A percentile compares a stretch with the other conserved stretches of the same genome.
phyloP scores from a whole-genome alignment of 441 rosid genomes.

The Lepidium campestre region DNA sequence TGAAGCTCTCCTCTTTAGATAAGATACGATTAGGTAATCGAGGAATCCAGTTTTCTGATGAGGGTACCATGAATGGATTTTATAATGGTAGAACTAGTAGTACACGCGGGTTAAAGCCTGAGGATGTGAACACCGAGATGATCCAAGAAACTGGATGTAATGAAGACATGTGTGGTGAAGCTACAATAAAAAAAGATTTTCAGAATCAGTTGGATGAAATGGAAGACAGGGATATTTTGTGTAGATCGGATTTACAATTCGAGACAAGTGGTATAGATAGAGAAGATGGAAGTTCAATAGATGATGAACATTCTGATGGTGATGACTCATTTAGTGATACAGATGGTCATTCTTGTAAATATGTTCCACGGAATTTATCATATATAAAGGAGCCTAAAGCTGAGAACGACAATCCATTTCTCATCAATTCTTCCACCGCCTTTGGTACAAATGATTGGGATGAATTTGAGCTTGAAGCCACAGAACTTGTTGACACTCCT shows the following conservation, averaged over 20 bases:
- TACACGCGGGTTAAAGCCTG: neutral
- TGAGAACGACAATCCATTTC: conserved; percentile 52
- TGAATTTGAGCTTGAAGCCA: conserved; percentile 72
- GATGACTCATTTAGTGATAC: conserved; percentile 62
- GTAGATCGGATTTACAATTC: conserved; percentile 23
- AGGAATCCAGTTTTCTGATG: conserved; percentile 20
- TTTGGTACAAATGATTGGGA: conserved; percentile 89
- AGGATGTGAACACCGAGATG: neutral
- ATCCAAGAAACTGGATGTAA: conserved; percentile 13
- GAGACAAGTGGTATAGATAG: conserved; percentile 21
- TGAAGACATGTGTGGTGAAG: conserved; percentile 17
- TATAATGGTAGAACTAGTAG: neutral
- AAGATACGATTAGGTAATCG: conserved; percentile 20
- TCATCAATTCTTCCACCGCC: conserved; percentile 65
- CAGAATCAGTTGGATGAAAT: conserved; percentile 7
- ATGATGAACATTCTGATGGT: conserved; percentile 51
- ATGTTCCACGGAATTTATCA: conserved; percentile 22
- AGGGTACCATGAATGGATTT: conserved; percentile 6
- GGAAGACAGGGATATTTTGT: conserved; percentile 9
- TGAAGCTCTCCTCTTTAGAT: conserved; percentile 26
- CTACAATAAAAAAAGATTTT: conserved; percentile 14
- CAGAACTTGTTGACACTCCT: conserved; percentile 32
- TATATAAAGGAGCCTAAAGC: conserved; percentile 19
- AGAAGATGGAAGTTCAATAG: conserved; percentile 37
- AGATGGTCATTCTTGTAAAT: conserved; percentile 40